Percentiles rank a stretch among this genome's conserved stretches.
Evolutionary conservation across 805 yeast genomes (phyloP).

Genomic region (Alloascoidea africana): DNA sequence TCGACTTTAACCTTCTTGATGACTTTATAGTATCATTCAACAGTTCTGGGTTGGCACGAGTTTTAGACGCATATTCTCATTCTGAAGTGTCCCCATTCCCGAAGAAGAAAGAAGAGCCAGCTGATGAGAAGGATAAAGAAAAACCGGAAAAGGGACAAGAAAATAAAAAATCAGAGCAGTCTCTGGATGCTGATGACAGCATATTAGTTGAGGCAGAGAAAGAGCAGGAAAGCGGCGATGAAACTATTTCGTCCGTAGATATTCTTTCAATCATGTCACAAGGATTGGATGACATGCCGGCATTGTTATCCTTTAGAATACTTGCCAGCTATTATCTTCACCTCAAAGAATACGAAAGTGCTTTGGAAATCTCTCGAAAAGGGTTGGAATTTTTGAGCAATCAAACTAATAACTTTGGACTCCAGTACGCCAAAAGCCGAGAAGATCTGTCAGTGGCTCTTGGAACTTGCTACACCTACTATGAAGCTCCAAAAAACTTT

Average conservation of each 20-base stretch:
- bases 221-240: constrained; percentile 8
- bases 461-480: constrained; percentile 67
- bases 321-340: constrained; percentile 44
- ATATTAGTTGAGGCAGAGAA: constrained; percentile 4
- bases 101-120: constrained; percentile 11
- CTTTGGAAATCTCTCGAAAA: constrained; percentile 39
- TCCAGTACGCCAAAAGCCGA: background rate
- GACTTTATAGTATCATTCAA: constrained; percentile 42
- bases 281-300: constrained; percentile 26
- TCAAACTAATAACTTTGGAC: constrained; percentile 21
- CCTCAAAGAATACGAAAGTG: constrained; percentile 46
- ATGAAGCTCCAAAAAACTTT: constrained; percentile 85
- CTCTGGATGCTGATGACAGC: constrained; percentile 6
- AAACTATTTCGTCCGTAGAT: constrained; percentile 24
- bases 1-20: constrained; percentile 31
- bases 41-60: constrained; percentile 42
- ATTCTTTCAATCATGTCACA: constrained; percentile 33
- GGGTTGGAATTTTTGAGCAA: constrained; percentile 40
- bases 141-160: constrained; percentile 1
- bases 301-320: constrained; percentile 53
- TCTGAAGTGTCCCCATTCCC: constrained; percentile 57
- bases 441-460: constrained; percentile 42
- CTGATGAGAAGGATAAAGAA: constrained; percentile 9
- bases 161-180: constrained; percentile 5
- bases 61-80: constrained; percentile 44